Base-by-base conservation (phyloP, 129 eudicot genomes). In the Saussurea involucrata region DNA sequence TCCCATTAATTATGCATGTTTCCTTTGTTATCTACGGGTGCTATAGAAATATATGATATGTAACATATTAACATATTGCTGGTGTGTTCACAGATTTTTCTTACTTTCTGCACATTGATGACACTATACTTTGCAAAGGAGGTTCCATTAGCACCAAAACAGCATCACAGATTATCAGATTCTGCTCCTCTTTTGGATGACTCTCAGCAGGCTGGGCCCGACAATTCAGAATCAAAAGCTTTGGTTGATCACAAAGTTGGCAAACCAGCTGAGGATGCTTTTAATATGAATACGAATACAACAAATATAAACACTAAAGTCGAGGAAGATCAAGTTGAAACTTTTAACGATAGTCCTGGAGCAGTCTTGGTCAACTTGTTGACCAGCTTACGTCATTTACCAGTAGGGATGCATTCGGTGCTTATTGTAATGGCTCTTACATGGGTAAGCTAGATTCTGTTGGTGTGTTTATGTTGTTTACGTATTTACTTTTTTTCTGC, bases 321-420 rank as follows among this genome's bases (percentile, higher is more conserved):
- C 74, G 84, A 78, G 66, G 88, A 85, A 71, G 82, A 86, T 76
- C 81, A 79, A 37, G 83, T 75, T 36, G 88, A 84, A 74, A 86
- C 64, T 77, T 91, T 84, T 68, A 86, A 68, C 66, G 83, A 91
- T 81, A 92, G 93, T 58, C 97, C 97, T 63, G 93, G 93, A 24
- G 96, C 98, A 32, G 98, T 94, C 72, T 75, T 94, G 86, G 98
- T 94, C 67, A 89, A 94, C 81, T 66, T 94, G 85, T 80, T 91
- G 78, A 94, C 97, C 78, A 94, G 98, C 86, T 86, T 94, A 85
- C 89, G 97, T 12, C 97, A 91, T 83, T 81, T 94, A 69, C 98
- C 98, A 24, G 76, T 85, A 57, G 93, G 89, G 31, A 94, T 94
- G 98, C 98, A 91, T 83, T 86, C 97, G 15, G 98, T 91, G 64